Base-by-base conservation (phyloP, 768 basidiomycete genomes). In the Boletellus ananiceps region DNA sequence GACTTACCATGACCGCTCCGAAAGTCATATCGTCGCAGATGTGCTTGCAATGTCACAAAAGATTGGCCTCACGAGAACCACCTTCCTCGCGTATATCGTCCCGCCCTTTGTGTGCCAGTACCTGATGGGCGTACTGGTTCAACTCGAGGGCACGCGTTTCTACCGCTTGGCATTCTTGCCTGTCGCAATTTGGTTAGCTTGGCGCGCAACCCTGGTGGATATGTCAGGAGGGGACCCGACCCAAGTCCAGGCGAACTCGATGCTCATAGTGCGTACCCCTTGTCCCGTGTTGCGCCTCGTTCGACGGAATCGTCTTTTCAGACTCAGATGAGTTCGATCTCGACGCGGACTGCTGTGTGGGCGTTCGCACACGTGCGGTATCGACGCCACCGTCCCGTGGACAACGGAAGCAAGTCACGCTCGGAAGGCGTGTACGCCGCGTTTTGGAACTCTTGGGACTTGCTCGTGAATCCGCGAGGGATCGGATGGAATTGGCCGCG, bases 71-170 rank as follows among this genome's bases (percentile, higher is more conserved):
- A 55, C 57, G 5, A 42, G n/a, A 5, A 5, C 47, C 59, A 14
- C 71, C 70, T 57, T 55, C 65, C 31, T 57, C 2, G 62, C 62
- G 13, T 66, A 72, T 47, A 49, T 81, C 37, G 49, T 76, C 8
- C 79, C 76, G 5, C 67, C 74, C 8, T 37, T 81, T 0, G 49
- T 74, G 15, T 67, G 66, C 49, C 81, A 81, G 58, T 80, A 78
- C 65, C 57, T 63, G 33, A 75, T 77, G 41, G 81, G 78, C 8
- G 64, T 80, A n/a, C 71, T 84, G 31, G 78, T 82, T 16, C 67
- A 79, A 29, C 62, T 74, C 59, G 68, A 46, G 74, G 79, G 13
- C 61, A 74, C 49, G n/a, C 48, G 44, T 2, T 50, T 61, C 3
- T 61, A 76, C 48, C 77, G 82, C 16, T 49, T 80, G 44, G 75